These are phyloP conservation scores for Fragilariopsis cylindrus DNA, from an alignment of 108 stramenopile genomes.

Conservation along the genomic window DNA sequence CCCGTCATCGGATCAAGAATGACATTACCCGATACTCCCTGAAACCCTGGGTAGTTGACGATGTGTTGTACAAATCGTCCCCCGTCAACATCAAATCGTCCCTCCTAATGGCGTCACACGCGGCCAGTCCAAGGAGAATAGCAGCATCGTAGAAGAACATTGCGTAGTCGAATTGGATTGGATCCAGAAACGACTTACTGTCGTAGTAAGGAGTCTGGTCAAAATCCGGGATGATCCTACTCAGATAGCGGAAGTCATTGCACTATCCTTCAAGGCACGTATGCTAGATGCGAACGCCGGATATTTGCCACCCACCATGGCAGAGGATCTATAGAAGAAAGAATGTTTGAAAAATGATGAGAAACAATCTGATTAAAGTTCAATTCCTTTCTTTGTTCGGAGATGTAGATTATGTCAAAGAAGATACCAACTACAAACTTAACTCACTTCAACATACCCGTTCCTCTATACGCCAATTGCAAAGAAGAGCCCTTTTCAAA, in stretches of 20 bases:
- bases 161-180: conserved; percentile 8
- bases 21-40: conserved; percentile 44
- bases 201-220: conserved; percentile 14
- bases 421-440: not conserved
- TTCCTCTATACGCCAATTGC: conserved; percentile 44
- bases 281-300: conserved; percentile 1
- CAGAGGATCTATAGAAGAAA: conserved; percentile 2
- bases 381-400: not conserved
- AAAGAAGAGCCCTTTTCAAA: conserved; percentile 40
- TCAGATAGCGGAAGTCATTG: conserved; percentile 32
- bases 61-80: conserved; percentile 36
- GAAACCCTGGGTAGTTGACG: conserved; percentile 28
- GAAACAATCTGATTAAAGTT: not conserved
- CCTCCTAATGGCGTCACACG: conserved; percentile 19
- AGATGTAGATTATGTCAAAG: conserved; percentile 14
- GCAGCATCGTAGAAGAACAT: conserved; percentile 56
- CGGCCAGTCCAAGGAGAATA: conserved; percentile 55
- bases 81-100: conserved; percentile 38
- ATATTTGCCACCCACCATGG: not conserved
- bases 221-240: conserved; percentile 15
- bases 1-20: conserved; percentile 46
- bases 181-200: not conserved
- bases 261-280: conserved; percentile 12
- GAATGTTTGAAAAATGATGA: not conserved
- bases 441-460: conserved; percentile 22